Conservation (phyloP, 2,329 filamentous ascomycete genomes). For the Mariannaea sp. region DNA sequence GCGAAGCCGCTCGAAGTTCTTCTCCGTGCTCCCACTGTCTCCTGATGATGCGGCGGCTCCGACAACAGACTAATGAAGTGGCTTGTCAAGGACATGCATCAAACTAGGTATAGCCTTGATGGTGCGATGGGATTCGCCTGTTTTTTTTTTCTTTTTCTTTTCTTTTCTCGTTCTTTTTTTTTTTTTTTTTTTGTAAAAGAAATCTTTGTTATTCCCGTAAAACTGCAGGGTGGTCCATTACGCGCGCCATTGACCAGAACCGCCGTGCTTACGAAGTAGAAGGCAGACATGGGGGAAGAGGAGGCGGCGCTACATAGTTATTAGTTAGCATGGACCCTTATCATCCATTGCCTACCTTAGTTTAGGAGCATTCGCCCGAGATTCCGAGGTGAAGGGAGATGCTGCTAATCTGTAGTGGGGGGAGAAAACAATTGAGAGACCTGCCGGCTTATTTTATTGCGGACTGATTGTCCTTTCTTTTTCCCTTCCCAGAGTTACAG, state of each 20-base stretch:
- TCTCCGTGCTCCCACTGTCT: background rate
- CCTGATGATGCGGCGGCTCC: conserved; percentile 1
- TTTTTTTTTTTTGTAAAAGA: too few relatives aligned
- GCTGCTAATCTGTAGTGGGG: background rate
- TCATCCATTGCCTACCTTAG: background rate
- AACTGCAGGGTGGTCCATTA: background rate
- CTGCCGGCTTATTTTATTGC: too few relatives aligned
- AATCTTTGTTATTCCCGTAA: too few relatives aligned
- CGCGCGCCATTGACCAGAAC: background rate
- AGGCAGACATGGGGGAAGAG: too few relatives aligned
- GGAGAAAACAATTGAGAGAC: background rate
- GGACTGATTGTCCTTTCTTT: background rate
- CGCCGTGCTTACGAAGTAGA: background rate
- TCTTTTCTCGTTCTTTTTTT: too few relatives aligned
- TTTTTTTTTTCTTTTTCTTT: too few relatives aligned
- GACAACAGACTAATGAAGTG: background rate
- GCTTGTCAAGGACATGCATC: background rate
- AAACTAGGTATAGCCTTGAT: background rate
- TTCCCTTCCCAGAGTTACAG: background rate
- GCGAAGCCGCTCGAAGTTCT: background rate
- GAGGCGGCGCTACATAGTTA: too few relatives aligned
- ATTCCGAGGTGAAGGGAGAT: too few relatives aligned
- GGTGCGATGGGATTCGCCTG: background rate
- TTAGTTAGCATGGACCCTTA: background rate
- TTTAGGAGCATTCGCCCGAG: background rate